These are phyloP conservation scores for Lathyrus aphaca DNA, from an alignment of 306 rosid species.

Conservation along the genomic window DNA sequence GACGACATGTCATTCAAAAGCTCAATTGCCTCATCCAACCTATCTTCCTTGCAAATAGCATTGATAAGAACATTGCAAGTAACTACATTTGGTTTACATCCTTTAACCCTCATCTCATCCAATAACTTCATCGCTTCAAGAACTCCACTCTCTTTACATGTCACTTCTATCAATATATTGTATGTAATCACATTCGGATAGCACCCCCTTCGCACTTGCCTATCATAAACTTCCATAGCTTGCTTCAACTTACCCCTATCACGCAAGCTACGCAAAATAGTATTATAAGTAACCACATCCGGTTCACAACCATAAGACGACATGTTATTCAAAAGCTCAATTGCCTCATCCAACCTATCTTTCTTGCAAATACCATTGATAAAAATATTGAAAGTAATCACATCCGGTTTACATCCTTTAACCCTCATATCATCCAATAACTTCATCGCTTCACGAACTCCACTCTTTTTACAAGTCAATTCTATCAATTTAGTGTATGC, in stretches of 20 bases:
- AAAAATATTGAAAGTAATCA: too few species aligned
- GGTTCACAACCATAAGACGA: too few species aligned
- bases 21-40: constrained; percentile 81
- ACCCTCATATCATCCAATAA: too few species aligned
- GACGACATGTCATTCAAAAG: constrained; percentile 64
- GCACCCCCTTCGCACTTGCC: constrained; percentile 70
- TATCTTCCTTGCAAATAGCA: constrained; percentile 90
- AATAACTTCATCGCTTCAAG: constrained; percentile 84
- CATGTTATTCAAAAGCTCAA: too few species aligned
- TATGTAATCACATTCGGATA: constrained; percentile 94
- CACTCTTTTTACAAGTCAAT: too few species aligned
- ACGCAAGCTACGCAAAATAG: constrained; percentile 81
- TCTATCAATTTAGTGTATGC: too few species aligned
- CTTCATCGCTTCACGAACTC: too few species aligned
- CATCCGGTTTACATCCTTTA: too few species aligned
- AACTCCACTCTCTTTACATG: constrained; percentile 88
- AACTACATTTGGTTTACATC: constrained; percentile 91
- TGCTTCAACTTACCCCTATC: constrained; percentile 75
- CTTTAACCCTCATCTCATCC: constrained; percentile 83
- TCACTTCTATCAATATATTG: constrained; percentile 90
- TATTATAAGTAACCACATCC: constrained; percentile 90
- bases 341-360: too few species aligned
- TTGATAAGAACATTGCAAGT: constrained; percentile 89
- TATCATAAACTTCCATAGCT: constrained; percentile 89
- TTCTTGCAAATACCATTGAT: too few species aligned